Percentiles rank a stretch among this genome's conserved stretches.
Conservation (phyloP, 106 monocot genomes). For the Iris macrosiphon region DNA sequence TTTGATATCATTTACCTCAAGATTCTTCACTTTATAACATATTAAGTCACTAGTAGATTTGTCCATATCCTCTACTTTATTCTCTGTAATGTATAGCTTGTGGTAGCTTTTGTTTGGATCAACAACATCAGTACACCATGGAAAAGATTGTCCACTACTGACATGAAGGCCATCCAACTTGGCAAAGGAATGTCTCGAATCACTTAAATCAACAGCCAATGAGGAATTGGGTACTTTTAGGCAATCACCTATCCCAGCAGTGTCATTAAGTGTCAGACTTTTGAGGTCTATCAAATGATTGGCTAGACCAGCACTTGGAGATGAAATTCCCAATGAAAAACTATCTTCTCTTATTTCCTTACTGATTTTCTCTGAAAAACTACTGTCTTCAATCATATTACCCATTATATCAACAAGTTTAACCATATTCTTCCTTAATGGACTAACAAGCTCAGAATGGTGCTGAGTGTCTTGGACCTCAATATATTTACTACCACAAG, state of each 20-base stretch:
- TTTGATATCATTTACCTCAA: neutral
- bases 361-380: conserved; percentile 1
- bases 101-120: neutral
- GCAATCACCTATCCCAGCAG: neutral
- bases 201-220: conserved; percentile 2
- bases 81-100: neutral
- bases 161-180: conserved; percentile 1
- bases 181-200: neutral
- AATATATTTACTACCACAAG: neutral
- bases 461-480: neutral
- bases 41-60: neutral
- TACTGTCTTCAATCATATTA: neutral
- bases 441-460: neutral
- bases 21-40: neutral
- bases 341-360: conserved; percentile 8
- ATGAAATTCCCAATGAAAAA: conserved; percentile 8
- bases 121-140: neutral
- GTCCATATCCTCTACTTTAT: neutral
- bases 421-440: neutral
- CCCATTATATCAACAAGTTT: neutral
- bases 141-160: neutral
- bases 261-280: neutral
- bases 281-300: neutral
- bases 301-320: conserved; percentile 4
- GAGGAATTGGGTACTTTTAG: conserved; percentile 2